Percentiles rank a stretch among this genome's conserved stretches.
Evolutionary conservation across 2,329 filamentous ascomycete genomes (phyloP).

Genomic region (Colletotrichum sp.): DNA sequence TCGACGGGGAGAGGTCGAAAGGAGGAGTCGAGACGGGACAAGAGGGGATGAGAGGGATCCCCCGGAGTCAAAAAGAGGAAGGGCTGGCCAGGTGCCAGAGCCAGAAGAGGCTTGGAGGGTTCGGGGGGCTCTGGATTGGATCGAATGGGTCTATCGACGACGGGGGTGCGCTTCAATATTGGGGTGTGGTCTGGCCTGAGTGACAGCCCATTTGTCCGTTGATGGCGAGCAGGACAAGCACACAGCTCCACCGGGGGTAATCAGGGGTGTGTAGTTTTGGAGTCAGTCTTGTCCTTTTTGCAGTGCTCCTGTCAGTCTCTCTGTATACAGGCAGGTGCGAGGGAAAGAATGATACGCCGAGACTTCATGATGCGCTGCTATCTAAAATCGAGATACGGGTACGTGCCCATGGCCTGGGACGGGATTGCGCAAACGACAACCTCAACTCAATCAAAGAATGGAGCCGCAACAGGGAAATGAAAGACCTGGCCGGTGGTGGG

Average conservation of each 20-base stretch:
- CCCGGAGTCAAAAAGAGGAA: conserved; percentile 7
- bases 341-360: neutral
- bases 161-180: neutral
- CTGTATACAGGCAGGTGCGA: neutral
- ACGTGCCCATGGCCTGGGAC: neutral
- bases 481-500: neutral
- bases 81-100: neutral
- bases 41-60: conserved; percentile 5
- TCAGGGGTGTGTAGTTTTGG: neutral
- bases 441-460: neutral
- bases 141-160: neutral
- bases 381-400: neutral
- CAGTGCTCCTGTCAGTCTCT: neutral
- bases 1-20: neutral
- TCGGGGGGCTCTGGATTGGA: neutral
- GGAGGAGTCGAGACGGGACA: conserved; percentile 7
- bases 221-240: neutral
- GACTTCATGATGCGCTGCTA: neutral
- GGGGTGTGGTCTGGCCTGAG: neutral
- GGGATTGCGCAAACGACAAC: conserved; percentile 14
- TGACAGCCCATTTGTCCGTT: conserved; percentile 14
- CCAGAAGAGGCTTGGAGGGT: neutral
- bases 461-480: conserved; percentile 1
- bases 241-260: neutral
- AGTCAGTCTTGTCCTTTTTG: neutral